Conservation (phyloP, 805 yeast genomes). For the Starmerella scarabaei region DNA sequence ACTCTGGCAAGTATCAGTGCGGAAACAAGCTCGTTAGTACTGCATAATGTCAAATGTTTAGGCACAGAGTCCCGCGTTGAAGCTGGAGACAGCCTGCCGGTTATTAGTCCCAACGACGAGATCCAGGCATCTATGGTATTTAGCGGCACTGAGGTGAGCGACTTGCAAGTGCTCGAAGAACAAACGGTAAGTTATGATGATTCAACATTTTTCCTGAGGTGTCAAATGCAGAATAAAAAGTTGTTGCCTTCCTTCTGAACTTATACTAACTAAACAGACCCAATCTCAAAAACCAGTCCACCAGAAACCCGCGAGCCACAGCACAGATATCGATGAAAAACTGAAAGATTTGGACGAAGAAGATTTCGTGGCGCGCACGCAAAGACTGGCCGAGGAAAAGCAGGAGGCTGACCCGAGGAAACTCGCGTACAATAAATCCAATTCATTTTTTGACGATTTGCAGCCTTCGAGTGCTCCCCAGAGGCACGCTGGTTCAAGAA, state of each 20-base stretch:
- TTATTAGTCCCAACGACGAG: constrained; percentile 37
- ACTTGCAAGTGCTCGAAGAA: constrained; percentile 57
- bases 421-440: constrained; percentile 55
- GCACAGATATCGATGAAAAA: constrained; percentile 25
- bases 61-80: constrained; percentile 86
- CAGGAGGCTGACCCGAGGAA: constrained; percentile 14
- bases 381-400: constrained; percentile 12
- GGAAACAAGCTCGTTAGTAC: constrained; percentile 77
- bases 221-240: constrained; percentile 20
- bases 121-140: constrained; percentile 46
- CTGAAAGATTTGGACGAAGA: constrained; percentile 23
- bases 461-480: background rate
- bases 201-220: constrained; percentile 20
- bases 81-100: constrained; percentile 56
- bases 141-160: constrained; percentile 86
- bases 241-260: constrained; percentile 39
- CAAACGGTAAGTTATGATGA: constrained; percentile 24
- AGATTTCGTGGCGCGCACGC: constrained; percentile 13
- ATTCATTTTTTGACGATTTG: constrained; percentile 75
- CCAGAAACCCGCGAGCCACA: background rate
- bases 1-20: constrained; percentile 77
- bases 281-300: constrained; percentile 18
- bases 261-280: constrained; percentile 22
- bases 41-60: constrained; percentile 62
- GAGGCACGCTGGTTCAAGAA: constrained; percentile 4